Base-by-base conservation (phyloP, 2,329 filamentous ascomycete genomes). In the Thermomyces lanuginosus region DNA sequence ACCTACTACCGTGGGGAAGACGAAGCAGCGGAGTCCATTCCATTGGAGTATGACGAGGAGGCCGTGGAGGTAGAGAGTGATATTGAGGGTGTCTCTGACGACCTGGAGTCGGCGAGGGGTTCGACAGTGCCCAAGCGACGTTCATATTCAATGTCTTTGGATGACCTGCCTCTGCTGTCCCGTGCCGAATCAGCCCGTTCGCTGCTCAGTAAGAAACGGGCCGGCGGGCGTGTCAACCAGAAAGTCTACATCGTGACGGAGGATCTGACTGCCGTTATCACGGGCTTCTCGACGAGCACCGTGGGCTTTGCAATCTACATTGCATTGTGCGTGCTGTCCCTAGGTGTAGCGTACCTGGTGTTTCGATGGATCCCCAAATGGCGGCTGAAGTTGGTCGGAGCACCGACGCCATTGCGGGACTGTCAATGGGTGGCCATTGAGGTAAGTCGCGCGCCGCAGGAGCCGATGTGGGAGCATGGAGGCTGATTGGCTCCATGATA, bases 401-500 rank as follows among this genome's bases (percentile, higher is more conserved):
- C 60, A 28, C 58, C 72, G 4, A 69, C 69, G 9, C 62, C 79
- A 2, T 60, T 98, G 16, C 64, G 66, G 28, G 69, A 78, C 29
- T 89, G 81, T 43, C 66, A 79, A 33, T 98, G 91, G 89, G 76
- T 92, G 22, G 84, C 92, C 15, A 69, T 95, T 36, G 89, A 93
- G 61, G 70, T 74, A 39, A 53, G 65, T 50, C 14, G 9, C 18
- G 21, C 17, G 12, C 7, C 26, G 4, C 10, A 12, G n/a, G 8
- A 21, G 6, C n/a, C 19, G 18, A 17, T 13, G 5, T 22, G 10
- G 22, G 7, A 15, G 8, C 6, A 13, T 21, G 8, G 14, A 9
- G 20, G 10, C 6, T 20, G 18, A 7, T 14, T 14, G 14, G 11
- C 11, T 13, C 32, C 35, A 34, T n/a, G 6, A 30, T 46, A 76